Conservation (phyloP, 768 basidiomycete genomes). For the Butyriboletus loyo region DNA sequence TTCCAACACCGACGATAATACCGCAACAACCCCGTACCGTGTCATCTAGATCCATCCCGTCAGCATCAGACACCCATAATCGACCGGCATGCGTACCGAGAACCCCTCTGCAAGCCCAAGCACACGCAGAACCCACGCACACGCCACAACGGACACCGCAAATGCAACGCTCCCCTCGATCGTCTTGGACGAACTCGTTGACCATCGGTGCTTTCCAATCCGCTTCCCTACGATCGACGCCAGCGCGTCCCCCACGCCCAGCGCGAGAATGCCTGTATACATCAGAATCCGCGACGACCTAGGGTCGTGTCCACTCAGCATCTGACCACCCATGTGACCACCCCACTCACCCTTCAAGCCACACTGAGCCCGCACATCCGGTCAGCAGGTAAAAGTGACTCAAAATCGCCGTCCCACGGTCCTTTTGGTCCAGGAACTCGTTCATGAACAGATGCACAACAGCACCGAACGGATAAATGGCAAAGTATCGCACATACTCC, state of each 20-base stretch:
- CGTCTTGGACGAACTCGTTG: conserved; percentile 79
- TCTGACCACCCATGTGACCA: not conserved
- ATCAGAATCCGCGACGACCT: conserved; percentile 51
- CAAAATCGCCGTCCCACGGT: conserved; percentile 92
- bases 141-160: conserved; percentile 61
- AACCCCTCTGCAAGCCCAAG: conserved; percentile 70
- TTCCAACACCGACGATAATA: conserved; percentile 75
- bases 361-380: conserved; percentile 90
- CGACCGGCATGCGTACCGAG: conserved; percentile 53
- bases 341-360: conserved; percentile 85
- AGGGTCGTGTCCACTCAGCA: conserved; percentile 9
- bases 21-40: conserved; percentile 62
- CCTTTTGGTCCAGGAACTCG: conserved; percentile 95
- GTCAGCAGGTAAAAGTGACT: conserved; percentile 97
- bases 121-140: conserved; percentile 68
- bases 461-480: conserved; percentile 94
- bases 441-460: conserved; percentile 93
- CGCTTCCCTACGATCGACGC: conserved; percentile 92
- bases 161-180: conserved; percentile 90
- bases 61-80: conserved; percentile 11
- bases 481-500: conserved; percentile 98
- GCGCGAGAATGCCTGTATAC: conserved; percentile 83
- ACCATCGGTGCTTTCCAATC: conserved; percentile 81
- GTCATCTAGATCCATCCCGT: conserved; percentile 46
- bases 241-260: conserved; percentile 93